phyloP scores from a whole-genome alignment of 2,329 filamentous ascomycete genomes.

The Aschersonia sp. region DNA sequence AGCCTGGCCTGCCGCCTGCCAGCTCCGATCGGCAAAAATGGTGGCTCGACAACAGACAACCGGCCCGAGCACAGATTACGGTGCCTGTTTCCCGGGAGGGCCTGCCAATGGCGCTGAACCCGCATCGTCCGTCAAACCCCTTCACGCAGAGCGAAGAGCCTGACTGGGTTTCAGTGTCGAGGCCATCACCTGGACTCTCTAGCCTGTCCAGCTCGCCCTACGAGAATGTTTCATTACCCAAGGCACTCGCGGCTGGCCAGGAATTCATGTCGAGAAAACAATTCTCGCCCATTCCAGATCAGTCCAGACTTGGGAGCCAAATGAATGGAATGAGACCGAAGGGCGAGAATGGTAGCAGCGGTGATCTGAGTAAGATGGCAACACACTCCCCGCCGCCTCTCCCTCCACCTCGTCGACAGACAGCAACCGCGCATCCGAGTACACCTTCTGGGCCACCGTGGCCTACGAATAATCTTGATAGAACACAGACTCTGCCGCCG shows the following conservation, averaged over 20 bases:
- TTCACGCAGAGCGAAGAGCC: slow-evolving; percentile 60
- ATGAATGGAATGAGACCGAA: slow-evolving; percentile 26
- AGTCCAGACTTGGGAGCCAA: slow-evolving; percentile 29
- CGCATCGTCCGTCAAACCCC: slow-evolving; percentile 64
- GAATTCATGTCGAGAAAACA: slow-evolving; percentile 32
- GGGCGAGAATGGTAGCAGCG: slow-evolving; percentile 20
- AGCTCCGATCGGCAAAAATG: slow-evolving; percentile 56
- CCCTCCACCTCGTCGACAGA: slow-evolving; percentile 30
- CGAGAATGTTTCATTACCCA: slow-evolving; percentile 39
- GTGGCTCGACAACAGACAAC: slow-evolving; percentile 57
- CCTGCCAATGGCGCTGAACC: slow-evolving; percentile 52
- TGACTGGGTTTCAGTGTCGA: slow-evolving; percentile 65
- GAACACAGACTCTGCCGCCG: slow-evolving; percentile 11
- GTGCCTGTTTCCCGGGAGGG: slow-evolving; percentile 40
- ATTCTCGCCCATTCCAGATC: slow-evolving; percentile 35
- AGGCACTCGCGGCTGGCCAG: slow-evolving; percentile 24
- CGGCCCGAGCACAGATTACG: slow-evolving; percentile 57
- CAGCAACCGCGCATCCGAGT: slow-evolving; percentile 10
- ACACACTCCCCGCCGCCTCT: slow-evolving; percentile 22
- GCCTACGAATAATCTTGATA: slow-evolving; percentile 9
- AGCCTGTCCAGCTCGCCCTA: slow-evolving; percentile 46
- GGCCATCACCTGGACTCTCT: slow-evolving; percentile 37
- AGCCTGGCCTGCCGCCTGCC: slow-evolving; percentile 57
- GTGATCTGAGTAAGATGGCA: slow-evolving; percentile 6
- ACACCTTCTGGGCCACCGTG: slow-evolving; percentile 1